Base-by-base conservation (phyloP, 108 stramenopile genomes). In the Skeletonema grethae region DNA sequence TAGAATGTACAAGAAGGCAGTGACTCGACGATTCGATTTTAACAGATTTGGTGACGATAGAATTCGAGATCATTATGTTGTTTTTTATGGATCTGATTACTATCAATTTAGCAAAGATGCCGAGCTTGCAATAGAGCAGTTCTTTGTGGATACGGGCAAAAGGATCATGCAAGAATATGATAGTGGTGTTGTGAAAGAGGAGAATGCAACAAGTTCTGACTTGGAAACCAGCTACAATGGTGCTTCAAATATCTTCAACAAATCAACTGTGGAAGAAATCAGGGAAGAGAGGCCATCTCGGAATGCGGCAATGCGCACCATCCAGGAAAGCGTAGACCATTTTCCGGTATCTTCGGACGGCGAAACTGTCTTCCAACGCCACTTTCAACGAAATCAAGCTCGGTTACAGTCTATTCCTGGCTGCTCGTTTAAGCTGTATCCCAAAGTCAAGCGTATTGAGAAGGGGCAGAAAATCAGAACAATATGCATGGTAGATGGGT, bases 11-110 rank as follows among this genome's bases (percentile, higher is more conserved):
- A 22, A 48, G 20, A 36, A 30, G 3, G 76, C 76, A 12, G 8
- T 67, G 46, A 39, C 30, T 20, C 64, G 57, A 32, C 57, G 62
- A 15, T 70, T 62, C 46, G 63, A 77, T 70, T 69, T 77, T n/a
- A 35, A 67, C 24, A 24, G 3, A 12, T 35, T 48, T 29, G 45
- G 63, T 5, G 29, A 70, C 5, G 76, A 70, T 9, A 59, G 22
- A 45, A 70, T 77, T 34, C 46, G 48, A 46, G 70, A 72, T 46
- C 61, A 72, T 72, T n/a, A 38, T 55, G 34, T 16, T 9, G 62
- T 57, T 15, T 72, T 72, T 72, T 64, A 56, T 63, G 20, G 32
- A 31, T 30, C 4, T 30, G 57, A 73, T 34, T 9, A 24, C 50
- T 43, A 57, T 31, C 18, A 12, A 50, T 18, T 48, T 2, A 48